Conservation (phyloP, 2,329 filamentous ascomycete species). For the Madurella mycetomatis region DNA sequence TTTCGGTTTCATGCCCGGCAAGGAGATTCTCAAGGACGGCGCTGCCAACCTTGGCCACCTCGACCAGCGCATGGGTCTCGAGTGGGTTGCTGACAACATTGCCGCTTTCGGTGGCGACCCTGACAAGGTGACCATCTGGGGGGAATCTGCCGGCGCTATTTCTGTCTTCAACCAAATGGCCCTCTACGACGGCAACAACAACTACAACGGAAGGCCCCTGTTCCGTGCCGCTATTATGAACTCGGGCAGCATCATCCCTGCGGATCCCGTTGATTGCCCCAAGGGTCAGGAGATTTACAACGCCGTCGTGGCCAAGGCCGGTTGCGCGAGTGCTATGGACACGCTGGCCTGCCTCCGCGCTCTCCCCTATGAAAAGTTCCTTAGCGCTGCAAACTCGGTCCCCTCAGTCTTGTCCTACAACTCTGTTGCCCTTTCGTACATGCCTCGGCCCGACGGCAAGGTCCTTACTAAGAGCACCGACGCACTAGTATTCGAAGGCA, state of each 20-base stretch:
- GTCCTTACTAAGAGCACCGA: slow-evolving; percentile 62
- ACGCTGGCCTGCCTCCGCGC: slow-evolving; percentile 63
- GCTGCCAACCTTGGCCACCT: slow-evolving; percentile 66
- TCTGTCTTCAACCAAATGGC: slow-evolving; percentile 74
- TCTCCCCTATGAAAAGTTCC: slow-evolving; percentile 54
- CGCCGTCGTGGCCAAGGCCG: slow-evolving; percentile 53
- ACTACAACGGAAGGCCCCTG: slow-evolving; percentile 68
- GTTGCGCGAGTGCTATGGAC: slow-evolving; percentile 55
- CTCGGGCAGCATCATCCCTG: slow-evolving; percentile 60
- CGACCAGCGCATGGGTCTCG: slow-evolving; percentile 66
- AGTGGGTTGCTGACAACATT: slow-evolving; percentile 78
- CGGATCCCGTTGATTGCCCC: slow-evolving; percentile 58
- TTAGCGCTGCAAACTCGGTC: slow-evolving; percentile 65
- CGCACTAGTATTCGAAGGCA: slow-evolving; percentile 45
- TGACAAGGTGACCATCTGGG: slow-evolving; percentile 74
- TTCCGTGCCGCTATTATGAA: slow-evolving; percentile 79
- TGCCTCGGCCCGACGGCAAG: slow-evolving; percentile 67
- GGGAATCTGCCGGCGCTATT: slow-evolving; percentile 67
- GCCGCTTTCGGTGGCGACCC: slow-evolving; percentile 74
- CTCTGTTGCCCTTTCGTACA: slow-evolving; percentile 66
- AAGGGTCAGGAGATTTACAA: slow-evolving; percentile 66
- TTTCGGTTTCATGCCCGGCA: slow-evolving; percentile 69
- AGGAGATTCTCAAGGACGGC: slow-evolving; percentile 63
- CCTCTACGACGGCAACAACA: slow-evolving; percentile 67
- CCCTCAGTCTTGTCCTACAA: slow-evolving; percentile 63